Conservation (phyloP, 202 grass and related monocot species). For the Cymbopogon flexuosus region DNA sequence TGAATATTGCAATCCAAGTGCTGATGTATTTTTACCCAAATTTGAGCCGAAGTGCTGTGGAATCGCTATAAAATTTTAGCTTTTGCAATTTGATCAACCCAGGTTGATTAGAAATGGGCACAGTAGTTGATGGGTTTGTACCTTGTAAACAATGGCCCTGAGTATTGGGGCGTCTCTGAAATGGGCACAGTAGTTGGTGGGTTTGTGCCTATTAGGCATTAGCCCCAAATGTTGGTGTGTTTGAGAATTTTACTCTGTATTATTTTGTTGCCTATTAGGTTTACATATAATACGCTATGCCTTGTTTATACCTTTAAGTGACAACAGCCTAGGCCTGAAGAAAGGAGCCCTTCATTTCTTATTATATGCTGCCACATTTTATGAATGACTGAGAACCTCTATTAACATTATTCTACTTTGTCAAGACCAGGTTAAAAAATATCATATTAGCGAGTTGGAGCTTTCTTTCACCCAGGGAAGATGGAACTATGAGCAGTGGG, state of each 20-base stretch:
- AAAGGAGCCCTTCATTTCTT: neutral
- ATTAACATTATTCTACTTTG: constrained; percentile 31
- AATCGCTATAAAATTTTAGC: neutral
- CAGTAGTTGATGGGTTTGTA: neutral
- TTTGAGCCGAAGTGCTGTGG: neutral
- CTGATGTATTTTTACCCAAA: neutral
- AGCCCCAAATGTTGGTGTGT: neutral
- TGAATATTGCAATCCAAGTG: neutral
- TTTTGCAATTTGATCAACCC: neutral
- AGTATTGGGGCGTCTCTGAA: neutral
- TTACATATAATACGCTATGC: neutral
- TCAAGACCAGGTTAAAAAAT: constrained; percentile 68
- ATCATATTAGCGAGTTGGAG: constrained; percentile 77
- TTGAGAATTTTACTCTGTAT: neutral
- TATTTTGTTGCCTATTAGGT: neutral
- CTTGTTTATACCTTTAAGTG: neutral
- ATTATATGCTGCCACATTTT: neutral
- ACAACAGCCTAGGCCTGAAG: neutral
- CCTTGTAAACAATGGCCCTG: neutral
- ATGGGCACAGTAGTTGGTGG: neutral
- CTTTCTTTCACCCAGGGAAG: constrained; percentile 93
- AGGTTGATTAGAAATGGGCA: neutral
- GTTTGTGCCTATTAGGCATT: neutral
- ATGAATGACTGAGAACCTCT: neutral
- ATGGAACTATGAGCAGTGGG: constrained; percentile 93